Evolutionary conservation across 1,284 basidiomycete genomes (phyloP), one percentile per base, ranked within the genome.

Genomic region (Moniliophthora roreri): DNA sequence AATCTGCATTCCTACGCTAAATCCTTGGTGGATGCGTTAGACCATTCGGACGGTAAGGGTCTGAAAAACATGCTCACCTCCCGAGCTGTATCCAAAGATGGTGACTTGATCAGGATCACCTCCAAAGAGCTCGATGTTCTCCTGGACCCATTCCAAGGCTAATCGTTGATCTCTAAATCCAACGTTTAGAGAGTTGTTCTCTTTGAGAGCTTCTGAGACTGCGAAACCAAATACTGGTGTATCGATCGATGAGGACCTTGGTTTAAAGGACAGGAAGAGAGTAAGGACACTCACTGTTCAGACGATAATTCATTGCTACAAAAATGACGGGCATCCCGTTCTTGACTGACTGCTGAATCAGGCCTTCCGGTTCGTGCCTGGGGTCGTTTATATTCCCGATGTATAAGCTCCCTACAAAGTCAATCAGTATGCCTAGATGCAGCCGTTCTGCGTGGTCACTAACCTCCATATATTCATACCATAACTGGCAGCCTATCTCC

Each of bases 401-500:
- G n/a, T 35, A 48, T 18, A 36, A 11, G 3, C 47, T 34, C 21
- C 47, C 47, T 48, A 20, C 10, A 23, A 32, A 24, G n/a, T 24
- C 21, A 13, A 2, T 2, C 4, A n/a, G 18, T 24, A n/a, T 18
- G n/a, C 5, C 8, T 21, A 10, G 7, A 3, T 9, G 42, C n/a
- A 5, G 26, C 21, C 9, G 21, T 13, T 15, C 10, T 13, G n/a
- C 5, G 23, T 9, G 10, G 11, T 8, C 21, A 48, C 46, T 13
- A 15, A 48, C 47, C 47, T 48, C 52, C 52, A 36, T 53, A 50
- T 5, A 53, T 53, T 20, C 36, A 53, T 23, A 53, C 52, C 35
- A 53, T 32, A 18, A 53, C 52, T 7, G 52, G 52, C 11, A 53
- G 20, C 18, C 16, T 26, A 37, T 49, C 52, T 16, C 37, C 39